Evolutionary conservation across 2,329 filamentous ascomycete species (phyloP), one percentile per base, ranked within the genome.

Genomic region (Fusarium begoniae): DNA sequence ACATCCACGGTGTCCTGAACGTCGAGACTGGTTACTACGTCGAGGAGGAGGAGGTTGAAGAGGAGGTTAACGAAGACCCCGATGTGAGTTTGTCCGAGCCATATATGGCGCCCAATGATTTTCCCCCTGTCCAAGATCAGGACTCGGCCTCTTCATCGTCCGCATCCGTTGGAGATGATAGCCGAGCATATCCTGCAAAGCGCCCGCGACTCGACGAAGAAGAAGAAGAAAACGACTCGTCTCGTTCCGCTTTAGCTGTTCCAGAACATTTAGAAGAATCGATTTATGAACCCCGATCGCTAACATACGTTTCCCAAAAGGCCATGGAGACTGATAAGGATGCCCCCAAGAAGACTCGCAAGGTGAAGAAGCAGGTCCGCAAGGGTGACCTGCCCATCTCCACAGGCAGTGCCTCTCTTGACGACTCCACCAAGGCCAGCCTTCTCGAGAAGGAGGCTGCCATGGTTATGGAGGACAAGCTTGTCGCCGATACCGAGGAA

Each of bases 331-430:
- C 94, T 57, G 94, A 97, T 77, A 89, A 87, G 78, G 89, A 91
- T 63, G 90, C 88, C 79, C 85, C 91, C 70, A 94, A 95, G 92
- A 94, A 95, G 92, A 98, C 91, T 61, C 93, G 96, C 82, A 98
- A 98, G 88, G 94, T 99, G 78, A 98, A 98, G 93, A 99, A 98
- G 90, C 96, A 98, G 87, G 93, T 98, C 75, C 94, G 96, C 84
- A 98, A 98, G 89, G 96, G 96, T 75, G 96, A 98, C 77, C 89
- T 99, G 63, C 94, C 95, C 72, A 92, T 99, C 76, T 91, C 93
- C 66, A 89, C 93, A 70, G 95, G 92, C 75, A 98, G 95, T 53
- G 90, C 93, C 55, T 93, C 94, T 43, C 88, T 98, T 65, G 95
- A 98, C 72, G 83, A 90, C 56, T 78, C 87, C 22, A 82, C 86